Conservation (phyloP, 2,329 filamentous ascomycete species). For the Nothophaeocryptopus gaeumannii region DNA sequence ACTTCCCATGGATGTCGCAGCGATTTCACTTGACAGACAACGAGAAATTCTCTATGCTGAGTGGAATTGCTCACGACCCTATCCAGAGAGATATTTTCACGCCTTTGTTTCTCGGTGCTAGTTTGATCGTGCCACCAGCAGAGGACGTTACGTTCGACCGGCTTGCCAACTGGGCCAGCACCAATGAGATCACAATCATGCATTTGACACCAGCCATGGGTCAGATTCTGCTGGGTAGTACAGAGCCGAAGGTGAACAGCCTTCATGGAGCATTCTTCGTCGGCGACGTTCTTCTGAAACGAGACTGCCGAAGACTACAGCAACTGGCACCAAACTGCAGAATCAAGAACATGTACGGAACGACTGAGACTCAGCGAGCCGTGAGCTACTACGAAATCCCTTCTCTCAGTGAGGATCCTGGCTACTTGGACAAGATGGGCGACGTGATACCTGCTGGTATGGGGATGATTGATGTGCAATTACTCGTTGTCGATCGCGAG, state of each 20-base stretch:
- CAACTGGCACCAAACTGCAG: conserved; percentile 69
- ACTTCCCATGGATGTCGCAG: conserved; percentile 92
- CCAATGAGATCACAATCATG: conserved; percentile 70
- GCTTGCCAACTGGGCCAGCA: conserved; percentile 82
- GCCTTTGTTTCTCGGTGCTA: conserved; percentile 79
- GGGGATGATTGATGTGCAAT: conserved; percentile 86
- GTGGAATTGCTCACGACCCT: conserved; percentile 73
- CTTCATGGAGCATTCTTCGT: conserved; percentile 86
- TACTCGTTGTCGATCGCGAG: conserved; percentile 74
- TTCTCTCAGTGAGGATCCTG: conserved; percentile 61
- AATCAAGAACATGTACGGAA: conserved; percentile 85
- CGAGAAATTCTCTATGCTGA: conserved; percentile 77
- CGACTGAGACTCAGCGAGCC: conserved; percentile 77
- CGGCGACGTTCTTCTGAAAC: conserved; percentile 81
- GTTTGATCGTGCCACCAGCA: conserved; percentile 71
- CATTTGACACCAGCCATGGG: conserved; percentile 97
- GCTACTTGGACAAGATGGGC: conserved; percentile 61
- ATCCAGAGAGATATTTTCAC: conserved; percentile 79
- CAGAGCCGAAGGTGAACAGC: conserved; percentile 61
- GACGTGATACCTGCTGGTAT: conserved; percentile 79
- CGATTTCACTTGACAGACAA: conserved; percentile 70
- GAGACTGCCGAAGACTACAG: conserved; percentile 75
- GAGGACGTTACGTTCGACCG: conserved; percentile 86
- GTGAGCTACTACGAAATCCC: conserved; percentile 82
- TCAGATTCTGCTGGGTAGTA: conserved; percentile 81